Evolutionary conservation across 176 grass and related monocot species (phyloP).

Genomic region (Triticum monococcum): DNA sequence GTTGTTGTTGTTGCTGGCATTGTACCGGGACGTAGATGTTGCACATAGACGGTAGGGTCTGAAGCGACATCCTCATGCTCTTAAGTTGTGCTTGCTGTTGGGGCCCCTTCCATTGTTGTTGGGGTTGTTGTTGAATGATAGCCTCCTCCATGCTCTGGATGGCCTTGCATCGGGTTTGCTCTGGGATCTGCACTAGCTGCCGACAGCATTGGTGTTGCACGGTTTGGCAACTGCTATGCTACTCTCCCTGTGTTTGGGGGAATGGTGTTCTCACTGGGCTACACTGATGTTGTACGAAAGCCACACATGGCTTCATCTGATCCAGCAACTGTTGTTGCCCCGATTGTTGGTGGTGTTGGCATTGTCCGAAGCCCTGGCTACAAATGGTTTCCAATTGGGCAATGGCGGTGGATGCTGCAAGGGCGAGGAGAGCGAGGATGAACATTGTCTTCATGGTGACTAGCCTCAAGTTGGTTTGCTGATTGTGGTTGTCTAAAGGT

Average conservation of each 20-base stretch:
- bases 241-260: not conserved
- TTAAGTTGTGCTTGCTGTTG: not conserved
- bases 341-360: not conserved
- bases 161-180: not conserved
- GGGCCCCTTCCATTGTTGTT: not conserved
- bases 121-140: not conserved
- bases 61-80: not conserved
- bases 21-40: not conserved
- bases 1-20: not conserved
- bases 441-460: not conserved
- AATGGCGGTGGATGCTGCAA: not conserved
- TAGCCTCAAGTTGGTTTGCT: not conserved
- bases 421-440: not conserved
- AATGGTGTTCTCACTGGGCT: not conserved
- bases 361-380: not conserved
- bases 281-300: not conserved
- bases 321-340: not conserved
- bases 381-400: not conserved
- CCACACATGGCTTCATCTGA: not conserved
- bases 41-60: not conserved
- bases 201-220: slow-evolving; percentile 10
- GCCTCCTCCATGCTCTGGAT: not conserved
- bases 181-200: not conserved
- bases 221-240: not conserved
- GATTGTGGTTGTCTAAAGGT: not conserved